Base-by-base conservation (phyloP, 495 filamentous ascomycete species). In the Annulohypoxylon nitens region DNA sequence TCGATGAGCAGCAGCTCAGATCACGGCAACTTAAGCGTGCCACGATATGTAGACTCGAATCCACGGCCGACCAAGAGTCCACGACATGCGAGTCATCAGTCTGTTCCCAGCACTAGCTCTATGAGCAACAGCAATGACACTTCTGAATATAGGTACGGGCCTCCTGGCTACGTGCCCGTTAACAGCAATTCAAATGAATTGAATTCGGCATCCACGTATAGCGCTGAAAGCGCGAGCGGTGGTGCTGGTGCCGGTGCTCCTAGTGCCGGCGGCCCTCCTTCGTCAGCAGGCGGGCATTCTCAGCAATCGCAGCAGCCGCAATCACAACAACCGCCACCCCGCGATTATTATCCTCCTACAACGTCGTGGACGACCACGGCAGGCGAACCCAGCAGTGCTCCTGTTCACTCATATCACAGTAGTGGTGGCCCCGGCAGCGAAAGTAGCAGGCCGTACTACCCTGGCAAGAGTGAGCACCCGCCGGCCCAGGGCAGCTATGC, bases 31-130 rank as follows among this genome's bases (percentile, higher is more conserved):
- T 78, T 85, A 64, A 83, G 80, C 71, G 77, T 84, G 36, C 81
- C 81, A 23, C 79, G 83, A 61, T 86, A 86, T 72, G 80, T 87
- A 33, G 85, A 87, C 72, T 83, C 76, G 63, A 87, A 88, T 70
- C 85, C 86, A 12, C 82, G 86, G 12, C 86, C 86, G 16, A 76
- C 84, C 50, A 88, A 88, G 73, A 85, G 82, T 61, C 85, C 86
- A 8, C 80, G 86, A 16, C 85, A 87, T 70, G 79, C 78, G n/a
- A 83, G 79, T 76, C 83, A 83, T 77, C 84, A 80, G 69, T 85
- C 84, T 14, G 75, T 83, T 14, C 80, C 80, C 54, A 80, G 77
- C 43, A 70, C 75, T 45, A 78, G 79, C 64, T 84, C 83, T 23
- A 79, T 84, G 45, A 79, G 78, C 23, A 82, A 81, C 71, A 80